A percentile compares a stretch with the other conserved stretches of the same genome.
Conservation (phyloP, 2,329 filamentous ascomycete genomes). For the Coniochaeta prunicola region DNA sequence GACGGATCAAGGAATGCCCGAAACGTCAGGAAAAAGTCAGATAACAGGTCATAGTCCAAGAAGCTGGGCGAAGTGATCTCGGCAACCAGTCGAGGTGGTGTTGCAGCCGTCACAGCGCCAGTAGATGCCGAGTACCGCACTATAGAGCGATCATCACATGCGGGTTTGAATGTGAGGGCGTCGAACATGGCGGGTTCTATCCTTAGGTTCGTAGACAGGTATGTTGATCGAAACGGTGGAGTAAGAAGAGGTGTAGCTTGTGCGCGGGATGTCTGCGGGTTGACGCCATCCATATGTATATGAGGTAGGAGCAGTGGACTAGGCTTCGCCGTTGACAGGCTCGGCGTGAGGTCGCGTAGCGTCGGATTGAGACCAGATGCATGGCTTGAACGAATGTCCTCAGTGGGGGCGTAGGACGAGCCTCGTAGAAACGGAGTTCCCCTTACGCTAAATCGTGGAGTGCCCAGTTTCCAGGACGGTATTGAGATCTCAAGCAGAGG, state of each 20-base stretch:
- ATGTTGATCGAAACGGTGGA: constrained; percentile 35
- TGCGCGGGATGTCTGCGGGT: constrained; percentile 18
- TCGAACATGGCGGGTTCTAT: constrained; percentile 78
- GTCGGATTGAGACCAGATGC: constrained; percentile 39
- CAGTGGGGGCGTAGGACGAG: constrained; percentile 72
- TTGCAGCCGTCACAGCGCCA: constrained; percentile 78
- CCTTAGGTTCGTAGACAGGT: constrained; percentile 38
- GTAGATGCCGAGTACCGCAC: constrained; percentile 71
- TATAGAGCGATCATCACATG: constrained; percentile 69
- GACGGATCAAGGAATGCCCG: constrained; percentile 73
- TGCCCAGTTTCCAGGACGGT: constrained; percentile 76
- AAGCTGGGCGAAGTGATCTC: constrained; percentile 96
- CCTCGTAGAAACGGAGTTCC: constrained; percentile 73
- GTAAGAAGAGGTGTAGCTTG: constrained; percentile 31
- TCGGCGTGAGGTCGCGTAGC: constrained; percentile 24
- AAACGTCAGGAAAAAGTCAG: constrained; percentile 96
- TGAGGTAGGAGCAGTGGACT: constrained; percentile 12
- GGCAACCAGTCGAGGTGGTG: constrained; percentile 81
- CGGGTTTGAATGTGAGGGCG: constrained; percentile 67
- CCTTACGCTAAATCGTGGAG: constrained; percentile 68
- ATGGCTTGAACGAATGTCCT: constrained; percentile 61
- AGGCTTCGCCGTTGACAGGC: constrained; percentile 5
- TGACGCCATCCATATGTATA: background rate
- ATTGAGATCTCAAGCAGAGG: constrained; percentile 68
- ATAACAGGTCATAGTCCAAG: constrained; percentile 92